phyloP scores from a whole-genome alignment of 345 rosid species.

The Ceriops tagal region DNA sequence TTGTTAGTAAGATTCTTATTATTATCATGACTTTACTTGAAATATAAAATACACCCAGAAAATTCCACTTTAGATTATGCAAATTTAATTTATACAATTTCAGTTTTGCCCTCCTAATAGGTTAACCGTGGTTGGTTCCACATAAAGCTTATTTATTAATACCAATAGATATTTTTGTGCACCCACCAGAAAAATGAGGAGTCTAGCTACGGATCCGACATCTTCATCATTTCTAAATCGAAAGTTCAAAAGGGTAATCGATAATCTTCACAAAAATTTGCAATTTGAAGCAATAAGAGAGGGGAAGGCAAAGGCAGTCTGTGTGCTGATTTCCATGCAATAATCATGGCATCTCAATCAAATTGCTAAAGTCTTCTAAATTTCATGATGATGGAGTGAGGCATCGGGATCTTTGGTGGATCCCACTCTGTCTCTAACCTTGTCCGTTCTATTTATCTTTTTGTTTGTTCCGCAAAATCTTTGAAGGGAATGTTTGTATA shows the following conservation, averaged over 20 bases:
- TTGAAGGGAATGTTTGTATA: neutral
- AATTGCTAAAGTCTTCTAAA: conserved; percentile 50
- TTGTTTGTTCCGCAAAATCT: neutral
- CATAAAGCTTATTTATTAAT: too few species aligned
- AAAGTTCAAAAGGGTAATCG: conserved; percentile 50
- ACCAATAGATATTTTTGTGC: too few species aligned
- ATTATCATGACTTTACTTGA: too few species aligned
- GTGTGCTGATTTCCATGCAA: conserved; percentile 81
- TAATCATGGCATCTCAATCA: conserved; percentile 76
- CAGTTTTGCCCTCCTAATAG: too few species aligned
- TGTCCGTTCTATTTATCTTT: conserved; percentile 13
- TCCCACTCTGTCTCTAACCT: conserved; percentile 40
- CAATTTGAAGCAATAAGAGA: conserved; percentile 43
- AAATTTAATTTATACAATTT: too few species aligned
- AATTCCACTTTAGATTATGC: too few species aligned
- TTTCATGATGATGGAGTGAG: conserved; percentile 74
- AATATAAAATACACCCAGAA: too few species aligned
- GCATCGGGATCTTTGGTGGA: conserved; percentile 58
- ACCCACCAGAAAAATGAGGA: neutral
- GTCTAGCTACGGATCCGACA: conserved; percentile 44
- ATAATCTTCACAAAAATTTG: conserved; percentile 20
- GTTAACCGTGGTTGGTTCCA: too few species aligned
- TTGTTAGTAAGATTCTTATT: too few species aligned
- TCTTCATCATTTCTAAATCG: conserved; percentile 31
- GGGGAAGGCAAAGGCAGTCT: conserved; percentile 35